Conservation (phyloP, 352 stramenopile genomes). For the Phytophthora parvispora region DNA sequence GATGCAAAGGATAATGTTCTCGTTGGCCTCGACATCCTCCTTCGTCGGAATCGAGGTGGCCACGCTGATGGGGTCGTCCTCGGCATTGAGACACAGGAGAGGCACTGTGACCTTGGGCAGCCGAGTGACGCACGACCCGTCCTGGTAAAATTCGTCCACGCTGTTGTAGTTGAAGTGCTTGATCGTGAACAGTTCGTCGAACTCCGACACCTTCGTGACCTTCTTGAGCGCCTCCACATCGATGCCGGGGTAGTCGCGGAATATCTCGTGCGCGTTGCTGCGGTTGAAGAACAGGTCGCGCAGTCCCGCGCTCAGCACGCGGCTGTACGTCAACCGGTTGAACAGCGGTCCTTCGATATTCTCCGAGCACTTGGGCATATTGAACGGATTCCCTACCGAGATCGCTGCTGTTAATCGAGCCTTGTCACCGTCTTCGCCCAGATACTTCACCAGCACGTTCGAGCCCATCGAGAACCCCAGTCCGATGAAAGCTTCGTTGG, state of each 20-base stretch:
- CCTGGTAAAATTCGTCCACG: slow-evolving; percentile 54
- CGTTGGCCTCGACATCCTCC: slow-evolving; percentile 46
- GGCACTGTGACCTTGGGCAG: slow-evolving; percentile 50
- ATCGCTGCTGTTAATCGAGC: slow-evolving; percentile 54
- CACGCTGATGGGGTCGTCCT: slow-evolving; percentile 68
- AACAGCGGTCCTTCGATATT: slow-evolving; percentile 58
- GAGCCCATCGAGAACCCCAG: slow-evolving; percentile 80
- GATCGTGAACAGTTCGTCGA: slow-evolving; percentile 74
- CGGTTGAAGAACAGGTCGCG: slow-evolving; percentile 67
- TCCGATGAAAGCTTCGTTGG: slow-evolving; percentile 47
- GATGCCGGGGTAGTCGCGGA: slow-evolving; percentile 51
- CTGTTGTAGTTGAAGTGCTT: slow-evolving; percentile 61
- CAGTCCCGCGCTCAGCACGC: slow-evolving; percentile 55
- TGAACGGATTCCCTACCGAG: slow-evolving; percentile 78
- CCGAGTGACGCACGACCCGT: slow-evolving; percentile 47
- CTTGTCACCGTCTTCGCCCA: slow-evolving; percentile 61
- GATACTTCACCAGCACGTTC: slow-evolving; percentile 82
- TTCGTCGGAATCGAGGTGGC: slow-evolving; percentile 25
- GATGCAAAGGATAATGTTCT: slow-evolving; percentile 57
- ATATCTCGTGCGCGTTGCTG: slow-evolving; percentile 74
- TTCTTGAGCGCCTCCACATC: slow-evolving; percentile 52
- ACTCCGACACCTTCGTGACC: slow-evolving; percentile 56
- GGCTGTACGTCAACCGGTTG: slow-evolving; percentile 70
- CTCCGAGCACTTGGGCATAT: slow-evolving; percentile 56
- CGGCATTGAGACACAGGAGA: slow-evolving; percentile 59